Base-by-base conservation (phyloP, 2,329 filamentous ascomycete genomes). In the Cladosporium sphaerospermum region DNA sequence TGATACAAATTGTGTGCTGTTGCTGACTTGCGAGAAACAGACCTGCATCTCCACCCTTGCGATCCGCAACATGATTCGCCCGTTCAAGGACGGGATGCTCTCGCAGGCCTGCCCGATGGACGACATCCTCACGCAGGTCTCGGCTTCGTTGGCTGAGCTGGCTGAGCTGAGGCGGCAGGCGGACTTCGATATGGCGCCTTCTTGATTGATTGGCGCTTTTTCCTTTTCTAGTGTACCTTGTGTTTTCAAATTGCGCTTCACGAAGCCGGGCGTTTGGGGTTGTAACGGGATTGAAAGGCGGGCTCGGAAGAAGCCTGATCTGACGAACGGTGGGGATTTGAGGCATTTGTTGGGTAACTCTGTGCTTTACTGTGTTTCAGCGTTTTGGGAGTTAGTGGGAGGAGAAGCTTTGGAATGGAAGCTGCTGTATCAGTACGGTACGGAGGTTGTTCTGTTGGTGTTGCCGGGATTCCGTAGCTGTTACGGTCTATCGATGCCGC, bases 41-140 rank as follows among this genome's bases (percentile, higher is more conserved):
- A 85, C 88, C 48, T 93, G 88, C 66, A 80, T 91, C 61, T 87
- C 86, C 32, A 89, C 88, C 0, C 79, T 96, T 47, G 76, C 83
- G 10, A 76, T 96, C 62, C 85, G 92, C 45, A 86, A 95, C 69
- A 80, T 95, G 69, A 81, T 89, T 60, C 78, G 80, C 33, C 89
- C 89, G 10, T 81, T 85, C 62, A 80, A 88, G 45, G 73, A 77
- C 42, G 75, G 78, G 57, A 79, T 95, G 23, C 78, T 86, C 50
- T 81, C 89, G 59, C 80, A 95, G 56, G 83, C 88, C 9, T 85
- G 82, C 16, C 87, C 90, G 2, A 96, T 96, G 79, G 70, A 77
- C 9, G 81, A 85, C 13, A 79, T 96, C 16, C 75, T 95, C 16
- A 72, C 74, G 41, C 78, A 79, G 41, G 75, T 92, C 32, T 72